Base-by-base conservation (phyloP, 2,329 filamentous ascomycete genomes). In the Penicillium sp. region DNA sequence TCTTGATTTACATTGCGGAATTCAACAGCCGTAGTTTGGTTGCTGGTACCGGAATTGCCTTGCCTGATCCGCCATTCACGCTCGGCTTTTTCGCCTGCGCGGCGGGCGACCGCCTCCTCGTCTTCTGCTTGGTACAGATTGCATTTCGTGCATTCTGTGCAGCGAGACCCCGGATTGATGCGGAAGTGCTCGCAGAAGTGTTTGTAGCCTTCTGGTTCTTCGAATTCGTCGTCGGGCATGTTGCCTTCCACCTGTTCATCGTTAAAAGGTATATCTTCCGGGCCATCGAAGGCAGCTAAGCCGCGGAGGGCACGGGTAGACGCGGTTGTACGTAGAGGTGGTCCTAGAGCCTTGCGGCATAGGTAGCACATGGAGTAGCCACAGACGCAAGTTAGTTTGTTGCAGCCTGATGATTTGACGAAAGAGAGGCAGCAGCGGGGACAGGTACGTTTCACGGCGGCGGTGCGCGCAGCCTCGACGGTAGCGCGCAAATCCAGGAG, bases 311-410 rank as follows among this genome's bases (percentile, higher is more conserved):
- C 53, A 33, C 49, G 53, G 28, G 37, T 40, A 17, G 26, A 47
- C 48, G 25, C 36, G 7, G 54, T 35, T n/a, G 37, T 26, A 40
- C 59, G 63, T 9, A 67, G 28, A 1, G 64, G 67, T 40, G 70
- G 61, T 1, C 70, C 71, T 1, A 78, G 67, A 19, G 90, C 87
- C 63, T 88, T 88, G 38, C 94, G 89, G 73, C 94, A 99, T 44
- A 97, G 85, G 69, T 99, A 99, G 73, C 94, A 99, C 93, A 97
- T 97, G 65, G 89, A 88, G 76, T 97, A 97, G 9, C 94, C 94
- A 74, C 94, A 99, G 16, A 91, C 87, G 70, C 94, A 97, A 6
- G 91, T 93, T 38, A 99, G 82, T 77, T 97, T 97, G 79, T 99
- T 99, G 82, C 94, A 99, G 67, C 94, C 94, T 26, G 88, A 87